Evolutionary conservation across 2,329 filamentous ascomycete species (phyloP), one percentile per base, ranked within the genome.

Genomic region (Zalaria sp.): DNA sequence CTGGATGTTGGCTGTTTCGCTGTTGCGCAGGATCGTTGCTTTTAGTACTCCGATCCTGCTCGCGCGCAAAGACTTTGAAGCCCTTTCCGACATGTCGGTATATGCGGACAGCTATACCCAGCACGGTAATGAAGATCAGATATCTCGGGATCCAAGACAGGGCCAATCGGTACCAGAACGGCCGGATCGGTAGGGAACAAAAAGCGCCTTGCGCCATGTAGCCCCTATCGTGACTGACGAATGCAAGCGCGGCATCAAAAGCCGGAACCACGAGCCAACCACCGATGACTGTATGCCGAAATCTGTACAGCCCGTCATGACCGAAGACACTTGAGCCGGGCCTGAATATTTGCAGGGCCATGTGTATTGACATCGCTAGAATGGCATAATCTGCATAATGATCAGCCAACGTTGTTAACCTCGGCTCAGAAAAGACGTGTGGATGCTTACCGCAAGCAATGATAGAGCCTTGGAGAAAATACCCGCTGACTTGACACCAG

Each of bases 81-180:
- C 63, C 61, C 38, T 56, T 51, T 0, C 65, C 64, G 5, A 87
- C 76, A 48, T 84, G 81, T 7, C 75, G 53, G 54, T 87, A 87
- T n/a, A 87, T 78, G 5, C 72, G 73, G 25, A 73, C 63, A 38
- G 85, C 84, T 2, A 83, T 72, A 27, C 67, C 57, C 29, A 84
- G 60, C 47, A 88, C 81, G 26, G 71, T 63, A 5, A 71, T 53
- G 48, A 82, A 75, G 40, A 86, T 77, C 31, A 83, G 49, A 48
- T 86, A 86, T 39, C 83, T 71, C 31, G 83, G 83, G 5, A 83
- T 69, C 83, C 83, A 89, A 43, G 73, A 73, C 2, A 88, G 64
- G 0, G 72, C 76, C 10, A 80, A 63, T 35, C 77, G 69, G 47
- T 80, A 79, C 83, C 83, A 88, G 46, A 70, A 69, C 0, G 80